Evolutionary conservation across 352 stramenopile genomes (phyloP).

Genomic region (Poterioochromonas sp.): DNA sequence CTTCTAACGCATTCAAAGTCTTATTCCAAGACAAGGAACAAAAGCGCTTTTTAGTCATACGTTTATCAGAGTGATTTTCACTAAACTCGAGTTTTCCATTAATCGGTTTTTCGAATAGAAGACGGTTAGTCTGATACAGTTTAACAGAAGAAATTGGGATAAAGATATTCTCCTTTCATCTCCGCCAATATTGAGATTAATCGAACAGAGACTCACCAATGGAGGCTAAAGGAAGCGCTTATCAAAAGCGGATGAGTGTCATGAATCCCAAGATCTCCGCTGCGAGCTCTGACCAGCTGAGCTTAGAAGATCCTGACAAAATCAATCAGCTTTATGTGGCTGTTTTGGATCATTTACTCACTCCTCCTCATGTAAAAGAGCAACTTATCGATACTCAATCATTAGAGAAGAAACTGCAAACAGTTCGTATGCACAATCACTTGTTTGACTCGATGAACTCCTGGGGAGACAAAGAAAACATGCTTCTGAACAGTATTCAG

Average conservation of each 20-base stretch:
- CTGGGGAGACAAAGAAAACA: slow-evolving; percentile 1
- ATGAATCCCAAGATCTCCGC: slow-evolving; percentile 10
- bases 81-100: slow-evolving; percentile 9
- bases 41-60: slow-evolving; percentile 14
- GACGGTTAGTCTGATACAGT: slow-evolving; percentile 11
- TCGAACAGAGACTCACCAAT: slow-evolving; percentile 11
- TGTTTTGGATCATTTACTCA: slow-evolving; percentile 8
- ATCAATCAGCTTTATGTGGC: slow-evolving; percentile 16
- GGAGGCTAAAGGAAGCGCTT: slow-evolving; percentile 8
- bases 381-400: background rate
- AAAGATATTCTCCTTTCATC: slow-evolving; percentile 15
- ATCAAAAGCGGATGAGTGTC: slow-evolving; percentile 11
- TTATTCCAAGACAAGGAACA: slow-evolving; percentile 14
- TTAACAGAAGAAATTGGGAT: slow-evolving; percentile 15
- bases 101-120: slow-evolving; percentile 15
- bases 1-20: slow-evolving; percentile 13
- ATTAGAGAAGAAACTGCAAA: slow-evolving; percentile 25
- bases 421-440: background rate
- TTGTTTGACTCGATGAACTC: background rate
- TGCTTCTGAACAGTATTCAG: background rate
- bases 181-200: slow-evolving; percentile 14
- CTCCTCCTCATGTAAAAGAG: slow-evolving; percentile 11
- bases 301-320: slow-evolving; percentile 13
- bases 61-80: slow-evolving; percentile 15
- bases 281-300: slow-evolving; percentile 7